A percentile compares a stretch with the other conserved stretches of the same genome.
These are phyloP conservation scores for Lactarius indigo DNA, from an alignment of 768 basidiomycete species.

Conservation along the genomic window DNA sequence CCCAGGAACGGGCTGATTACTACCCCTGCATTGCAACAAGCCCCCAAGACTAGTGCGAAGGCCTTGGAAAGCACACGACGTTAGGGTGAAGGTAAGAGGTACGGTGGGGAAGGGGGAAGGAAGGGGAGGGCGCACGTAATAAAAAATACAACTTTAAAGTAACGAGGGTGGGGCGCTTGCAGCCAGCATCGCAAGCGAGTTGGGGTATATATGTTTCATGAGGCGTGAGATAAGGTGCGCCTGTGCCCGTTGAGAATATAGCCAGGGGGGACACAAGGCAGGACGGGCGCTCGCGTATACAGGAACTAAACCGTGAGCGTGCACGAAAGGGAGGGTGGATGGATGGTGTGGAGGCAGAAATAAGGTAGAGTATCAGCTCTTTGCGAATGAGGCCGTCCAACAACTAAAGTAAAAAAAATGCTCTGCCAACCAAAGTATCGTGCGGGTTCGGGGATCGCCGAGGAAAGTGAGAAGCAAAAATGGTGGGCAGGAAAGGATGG, in stretches of 20 bases:
- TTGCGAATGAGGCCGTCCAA: slow-evolving; percentile 13
- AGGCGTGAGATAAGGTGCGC: slow-evolving; percentile 3
- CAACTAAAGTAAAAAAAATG: slow-evolving; percentile 17
- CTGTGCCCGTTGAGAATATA: slow-evolving; percentile 2
- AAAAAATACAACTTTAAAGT: slow-evolving; percentile 19
- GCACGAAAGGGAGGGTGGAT: not conserved
- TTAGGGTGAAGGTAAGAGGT: not conserved
- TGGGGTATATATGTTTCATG: slow-evolving; percentile 24
- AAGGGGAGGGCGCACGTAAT: slow-evolving; percentile 12
- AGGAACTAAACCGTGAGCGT: slow-evolving; percentile 8
- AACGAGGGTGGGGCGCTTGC: slow-evolving; percentile 22
- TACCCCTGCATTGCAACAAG: not conserved
- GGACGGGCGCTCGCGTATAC: not conserved
- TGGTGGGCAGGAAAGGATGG: slow-evolving; percentile 11
- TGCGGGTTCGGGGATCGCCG: slow-evolving; percentile 8
- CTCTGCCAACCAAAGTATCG: slow-evolving; percentile 8
- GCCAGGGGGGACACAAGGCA: not conserved
- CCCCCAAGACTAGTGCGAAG: not conserved
- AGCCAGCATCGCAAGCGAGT: slow-evolving; percentile 20
- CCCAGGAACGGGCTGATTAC: not conserved
- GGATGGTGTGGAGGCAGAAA: slow-evolving; percentile 4
- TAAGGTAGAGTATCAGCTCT: slow-evolving; percentile 19
- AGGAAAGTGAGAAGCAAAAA: not conserved
- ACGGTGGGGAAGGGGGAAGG: not conserved
- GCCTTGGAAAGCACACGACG: not conserved